A percentile compares a stretch with the other conserved stretches of the same genome.
Conservation (phyloP, 2,329 filamentous ascomycete genomes). For the Aureobasidium sp. region DNA sequence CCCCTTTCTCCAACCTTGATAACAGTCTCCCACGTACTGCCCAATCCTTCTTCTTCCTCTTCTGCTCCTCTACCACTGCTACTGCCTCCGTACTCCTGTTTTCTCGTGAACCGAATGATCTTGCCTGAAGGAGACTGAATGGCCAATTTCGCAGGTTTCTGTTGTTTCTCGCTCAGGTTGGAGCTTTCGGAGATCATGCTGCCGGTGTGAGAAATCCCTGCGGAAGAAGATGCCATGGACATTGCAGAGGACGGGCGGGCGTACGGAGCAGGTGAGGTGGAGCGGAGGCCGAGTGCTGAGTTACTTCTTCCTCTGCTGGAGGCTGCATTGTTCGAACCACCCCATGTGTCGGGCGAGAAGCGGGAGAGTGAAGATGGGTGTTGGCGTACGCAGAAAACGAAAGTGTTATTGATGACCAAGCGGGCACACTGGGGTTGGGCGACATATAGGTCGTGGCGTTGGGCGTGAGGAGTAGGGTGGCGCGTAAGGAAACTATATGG, state of each 20-base stretch:
- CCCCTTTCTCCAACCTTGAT: slow-evolving; percentile 82
- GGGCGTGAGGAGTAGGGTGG: slow-evolving; percentile 95
- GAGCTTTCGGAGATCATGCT: slow-evolving; percentile 47
- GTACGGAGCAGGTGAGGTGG: slow-evolving; percentile 43
- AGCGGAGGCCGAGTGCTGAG: slow-evolving; percentile 28
- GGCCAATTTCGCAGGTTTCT: slow-evolving; percentile 87
- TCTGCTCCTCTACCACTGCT: slow-evolving; percentile 34
- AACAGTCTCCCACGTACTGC: slow-evolving; percentile 78
- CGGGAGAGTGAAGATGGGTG: slow-evolving; percentile 60
- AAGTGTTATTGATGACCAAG: slow-evolving; percentile 90
- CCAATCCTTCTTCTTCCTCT: slow-evolving; percentile 55
- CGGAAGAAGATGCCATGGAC: slow-evolving; percentile 47
- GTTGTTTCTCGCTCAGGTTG: slow-evolving; percentile 43
- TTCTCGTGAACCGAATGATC: slow-evolving; percentile 78
- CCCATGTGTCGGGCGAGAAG: slow-evolving; percentile 31
- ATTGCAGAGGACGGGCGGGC: slow-evolving; percentile 49
- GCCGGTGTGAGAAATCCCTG: slow-evolving; percentile 40
- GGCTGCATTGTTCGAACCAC: slow-evolving; percentile 16
- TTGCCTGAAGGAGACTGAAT: slow-evolving; percentile 93
- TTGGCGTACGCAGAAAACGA: slow-evolving; percentile 92
- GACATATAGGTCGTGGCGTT: slow-evolving; percentile 93
- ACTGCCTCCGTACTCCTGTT: slow-evolving; percentile 51
- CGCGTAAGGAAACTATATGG: slow-evolving; percentile 87
- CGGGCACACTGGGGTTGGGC: slow-evolving; percentile 88
- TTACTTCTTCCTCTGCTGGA: slow-evolving; percentile 19